phyloP scores from a whole-genome alignment of 2,329 filamentous ascomycete genomes.

The Herpotrichia juniperi region DNA sequence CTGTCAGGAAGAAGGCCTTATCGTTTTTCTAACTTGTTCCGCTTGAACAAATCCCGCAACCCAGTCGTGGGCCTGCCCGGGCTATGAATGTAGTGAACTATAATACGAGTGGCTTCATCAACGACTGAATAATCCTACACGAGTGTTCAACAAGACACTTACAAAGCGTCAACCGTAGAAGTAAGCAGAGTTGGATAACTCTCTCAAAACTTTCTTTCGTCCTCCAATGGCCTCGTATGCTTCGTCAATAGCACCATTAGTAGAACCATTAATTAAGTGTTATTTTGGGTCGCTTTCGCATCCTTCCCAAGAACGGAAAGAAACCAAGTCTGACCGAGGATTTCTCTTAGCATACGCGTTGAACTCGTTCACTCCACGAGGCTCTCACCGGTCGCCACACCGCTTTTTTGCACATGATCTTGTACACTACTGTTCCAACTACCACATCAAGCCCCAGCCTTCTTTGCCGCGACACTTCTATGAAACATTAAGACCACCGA shows the following conservation, averaged over 20 bases:
- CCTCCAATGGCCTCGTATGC: neutral
- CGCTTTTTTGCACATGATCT: slow-evolving; percentile 13
- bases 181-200: neutral
- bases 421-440: neutral
- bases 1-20: neutral
- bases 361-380: slow-evolving; percentile 1
- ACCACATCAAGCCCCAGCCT: neutral
- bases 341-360: neutral
- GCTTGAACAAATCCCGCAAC: neutral
- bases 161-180: neutral
- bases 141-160: neutral
- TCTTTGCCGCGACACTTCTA: neutral
- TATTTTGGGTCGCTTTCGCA: neutral
- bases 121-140: neutral
- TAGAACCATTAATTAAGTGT: neutral
- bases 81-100: neutral
- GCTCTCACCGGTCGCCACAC: slow-evolving; percentile 25
- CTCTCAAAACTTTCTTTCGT: neutral
- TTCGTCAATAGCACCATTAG: slow-evolving; percentile 7
- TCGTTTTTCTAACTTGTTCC: neutral
- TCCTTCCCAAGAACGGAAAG: neutral
- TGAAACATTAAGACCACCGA: neutral
- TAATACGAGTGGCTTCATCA: slow-evolving; percentile 4
- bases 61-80: neutral
- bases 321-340: neutral